Evolutionary conservation across 1,139 yeast species (phyloP), one percentile per base, ranked within the genome.

Genomic region (Candida labiduridarum): DNA sequence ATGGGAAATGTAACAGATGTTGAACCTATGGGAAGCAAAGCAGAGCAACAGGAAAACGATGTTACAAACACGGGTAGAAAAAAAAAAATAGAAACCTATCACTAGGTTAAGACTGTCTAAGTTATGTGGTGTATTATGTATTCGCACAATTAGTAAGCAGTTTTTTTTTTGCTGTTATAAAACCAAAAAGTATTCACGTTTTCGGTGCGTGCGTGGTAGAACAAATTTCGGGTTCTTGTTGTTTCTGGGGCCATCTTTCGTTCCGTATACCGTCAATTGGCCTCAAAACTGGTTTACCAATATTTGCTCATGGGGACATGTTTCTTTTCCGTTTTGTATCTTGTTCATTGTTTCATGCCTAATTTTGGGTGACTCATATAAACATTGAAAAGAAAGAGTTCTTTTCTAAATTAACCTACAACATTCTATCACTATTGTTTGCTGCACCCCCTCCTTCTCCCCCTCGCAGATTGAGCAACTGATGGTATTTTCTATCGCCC

Each of bases 71-170:
- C 14, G 8, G 34, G 9, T 38, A 18, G 29, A 38, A 18, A 22
- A 34, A 34, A 15, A 34, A 38, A 38, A 38, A 6, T 19, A 9
- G 25, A 36, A 19, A 16, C 3, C 16, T 9, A 16, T 38, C 29
- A 6, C 10, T 18, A 22, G 16, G 14, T 11, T 38, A 18, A 15
- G 35, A 8, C 6, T 33, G 8, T 33, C 16, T 18, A 3, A 19
- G 41, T 36, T 36, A 22, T 36, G 29, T 18, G 11, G 41, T 11
- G 18, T 15, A 36, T 18, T 18, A 29, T 7, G 29, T 36, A 10
- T 36, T 36, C 22, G 29, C 22, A 38, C 15, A 38, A 38, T 38
- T 38, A 38, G 41, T 38, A 38, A 38, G 41, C 41, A 38, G 14
- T 19, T 25, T 38, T 38, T 38, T 38, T 35, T 15, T 25, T 25